Evolutionary conservation across 2,329 filamentous ascomycete genomes (phyloP).

Genomic region (Microdochium bolleyi): DNA sequence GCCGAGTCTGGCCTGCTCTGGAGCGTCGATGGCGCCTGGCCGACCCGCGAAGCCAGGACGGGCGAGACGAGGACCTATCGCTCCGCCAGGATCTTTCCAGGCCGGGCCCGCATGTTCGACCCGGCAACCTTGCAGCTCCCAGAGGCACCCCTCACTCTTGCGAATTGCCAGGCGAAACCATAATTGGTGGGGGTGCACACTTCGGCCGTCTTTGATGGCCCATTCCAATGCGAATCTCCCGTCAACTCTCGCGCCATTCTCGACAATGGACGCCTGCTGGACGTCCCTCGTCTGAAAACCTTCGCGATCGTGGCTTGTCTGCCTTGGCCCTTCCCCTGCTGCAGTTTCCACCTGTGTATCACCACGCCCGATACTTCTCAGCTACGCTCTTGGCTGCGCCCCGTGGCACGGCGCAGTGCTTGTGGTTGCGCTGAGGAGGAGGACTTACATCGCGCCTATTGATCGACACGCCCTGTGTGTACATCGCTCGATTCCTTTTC

Average conservation of each 20-base stretch:
- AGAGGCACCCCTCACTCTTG: not conserved
- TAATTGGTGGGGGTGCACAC: not conserved
- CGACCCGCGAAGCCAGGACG: not conserved
- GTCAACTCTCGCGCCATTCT: no score
- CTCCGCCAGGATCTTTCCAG: not conserved
- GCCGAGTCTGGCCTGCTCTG: not conserved
- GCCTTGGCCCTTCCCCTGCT: no score
- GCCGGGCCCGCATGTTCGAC: not conserved
- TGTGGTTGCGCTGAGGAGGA: no score
- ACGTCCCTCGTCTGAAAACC: no score
- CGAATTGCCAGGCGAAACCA: not conserved
- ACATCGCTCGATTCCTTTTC: not conserved
- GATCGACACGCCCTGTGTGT: not conserved
- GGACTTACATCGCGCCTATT: not conserved
- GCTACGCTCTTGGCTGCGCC: no score
- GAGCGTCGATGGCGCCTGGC: not conserved
- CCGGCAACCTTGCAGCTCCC: not conserved
- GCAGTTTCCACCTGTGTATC: no score
- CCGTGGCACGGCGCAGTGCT: no score
- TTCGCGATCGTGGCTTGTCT: no score
- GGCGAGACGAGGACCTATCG: not conserved
- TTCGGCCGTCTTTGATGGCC: not conserved
- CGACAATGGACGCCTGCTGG: no score
- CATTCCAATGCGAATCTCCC: not conserved
- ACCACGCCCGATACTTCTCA: no score